Evolutionary conservation across 2,329 filamentous ascomycete genomes (phyloP).

Genomic region (Ascochyta clinopodiicola): DNA sequence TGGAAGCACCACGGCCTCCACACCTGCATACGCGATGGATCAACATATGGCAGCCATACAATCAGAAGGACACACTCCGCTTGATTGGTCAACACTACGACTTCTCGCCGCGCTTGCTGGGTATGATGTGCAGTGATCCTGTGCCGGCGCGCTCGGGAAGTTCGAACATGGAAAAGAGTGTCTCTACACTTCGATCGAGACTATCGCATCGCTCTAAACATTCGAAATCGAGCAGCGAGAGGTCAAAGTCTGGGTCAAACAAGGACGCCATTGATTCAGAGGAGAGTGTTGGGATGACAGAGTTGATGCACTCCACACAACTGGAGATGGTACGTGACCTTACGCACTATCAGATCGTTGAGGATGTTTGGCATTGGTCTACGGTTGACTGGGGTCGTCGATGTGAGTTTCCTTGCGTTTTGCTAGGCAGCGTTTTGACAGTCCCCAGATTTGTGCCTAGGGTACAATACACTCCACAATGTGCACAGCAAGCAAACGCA

Average conservation of each 20-base stretch:
- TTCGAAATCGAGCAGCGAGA: conserved; percentile 22
- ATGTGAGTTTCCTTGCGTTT: conserved; percentile 55
- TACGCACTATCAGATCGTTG: conserved; percentile 66
- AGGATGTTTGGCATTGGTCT: conserved; percentile 78
- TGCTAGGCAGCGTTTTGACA: conserved; percentile 8
- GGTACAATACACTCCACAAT: conserved; percentile 70
- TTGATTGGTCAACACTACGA: conserved; percentile 67
- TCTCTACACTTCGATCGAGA: conserved; percentile 40
- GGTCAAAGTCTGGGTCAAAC: conserved; percentile 18
- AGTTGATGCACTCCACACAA: conserved; percentile 45
- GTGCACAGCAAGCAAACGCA: conserved; percentile 35
- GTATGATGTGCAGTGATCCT: conserved; percentile 68
- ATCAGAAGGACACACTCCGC: conserved; percentile 63
- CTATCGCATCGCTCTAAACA: conserved; percentile 35
- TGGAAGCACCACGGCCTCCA: conserved; percentile 52
- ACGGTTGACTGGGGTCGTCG: conserved; percentile 72
- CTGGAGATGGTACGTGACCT: conserved; percentile 47
- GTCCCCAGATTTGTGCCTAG: conserved; percentile 68
- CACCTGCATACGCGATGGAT: conserved; percentile 72
- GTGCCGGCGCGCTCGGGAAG: conserved; percentile 34
- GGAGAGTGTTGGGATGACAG: conserved; percentile 45
- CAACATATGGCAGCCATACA: conserved; percentile 73
- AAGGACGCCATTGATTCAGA: conserved; percentile 36
- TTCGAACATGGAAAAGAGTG: conserved; percentile 36
- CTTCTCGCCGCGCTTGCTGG: conserved; percentile 70